Base-by-base conservation (phyloP, 208 protist species). In the Angomonas deanei region DNA sequence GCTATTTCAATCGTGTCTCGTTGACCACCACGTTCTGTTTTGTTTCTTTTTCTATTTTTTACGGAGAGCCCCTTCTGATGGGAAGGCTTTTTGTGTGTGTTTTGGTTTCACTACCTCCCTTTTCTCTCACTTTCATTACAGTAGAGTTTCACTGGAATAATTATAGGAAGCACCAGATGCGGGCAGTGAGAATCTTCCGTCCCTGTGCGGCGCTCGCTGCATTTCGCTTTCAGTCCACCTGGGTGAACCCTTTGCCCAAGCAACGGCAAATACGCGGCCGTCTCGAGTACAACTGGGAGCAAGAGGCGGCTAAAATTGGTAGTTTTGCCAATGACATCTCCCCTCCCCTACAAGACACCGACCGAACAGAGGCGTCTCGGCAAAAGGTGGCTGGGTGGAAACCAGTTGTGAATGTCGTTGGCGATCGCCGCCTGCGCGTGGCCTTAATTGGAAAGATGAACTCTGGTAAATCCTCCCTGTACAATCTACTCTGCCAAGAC, bases 371-470 rank as follows among this genome's bases (percentile, higher is more conserved):
- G 34, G 76, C 85, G 57, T 80, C 93, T 50, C 84, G 90, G 1
- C 70, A 77, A 23, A 70, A 76, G 10, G 90, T 96, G 27, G 74
- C 90, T 0, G 84, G 76, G 0, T 96, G 90, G 90, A 68, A 54
- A 11, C 91, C 91, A 0, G 84, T 96, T 2, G 88, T 97, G 38
- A 82, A 84, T 47, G 61, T 89, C 1, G 39, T 97, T 17, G 77
- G 79, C 24, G 88, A 94, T 60, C 86, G 95, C 60, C 74, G 75
- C 15, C 76, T 97, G 21, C 88, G 88, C 27, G 67, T 97, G 0
- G 91, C 91, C 28, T 73, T 97, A 67, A 79, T 97, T 23, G 91
- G 91, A 4, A 82, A 83, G 36, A 93, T 95, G 86, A 94, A 97
- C 62, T 73, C 71, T 48, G 91, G 91, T 21, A 97, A 97, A 72